Evolutionary conservation across 2,329 filamentous ascomycete genomes (phyloP).

Genomic region (Xylaria sp.): DNA sequence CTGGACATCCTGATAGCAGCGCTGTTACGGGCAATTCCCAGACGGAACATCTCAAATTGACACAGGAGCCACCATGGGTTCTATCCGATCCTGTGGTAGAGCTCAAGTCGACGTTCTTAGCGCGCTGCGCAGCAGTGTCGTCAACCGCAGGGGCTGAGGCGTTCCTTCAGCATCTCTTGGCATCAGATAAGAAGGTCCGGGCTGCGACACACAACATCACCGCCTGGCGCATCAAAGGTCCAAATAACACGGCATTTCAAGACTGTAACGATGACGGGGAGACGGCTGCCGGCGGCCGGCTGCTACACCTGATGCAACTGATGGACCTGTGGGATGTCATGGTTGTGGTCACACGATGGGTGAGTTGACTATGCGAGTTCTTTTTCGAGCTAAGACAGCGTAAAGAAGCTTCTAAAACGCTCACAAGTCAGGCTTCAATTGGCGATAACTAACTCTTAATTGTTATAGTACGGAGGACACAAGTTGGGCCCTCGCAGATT

Average conservation of each 20-base stretch:
- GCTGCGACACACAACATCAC: constrained; percentile 94
- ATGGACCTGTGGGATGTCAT: constrained; percentile 95
- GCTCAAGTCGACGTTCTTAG: constrained; percentile 89
- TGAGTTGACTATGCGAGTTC: background rate
- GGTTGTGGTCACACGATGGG: constrained; percentile 81
- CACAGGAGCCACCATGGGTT: constrained; percentile 69
- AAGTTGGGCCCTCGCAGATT: constrained; percentile 90
- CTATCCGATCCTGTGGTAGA: constrained; percentile 79
- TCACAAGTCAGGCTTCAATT: background rate
- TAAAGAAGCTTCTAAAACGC: background rate
- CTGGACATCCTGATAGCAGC: constrained; percentile 29
- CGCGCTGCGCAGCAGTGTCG: constrained; percentile 75
- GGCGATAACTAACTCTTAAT: background rate
- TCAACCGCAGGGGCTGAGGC: constrained; percentile 76
- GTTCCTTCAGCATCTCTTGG: constrained; percentile 79
- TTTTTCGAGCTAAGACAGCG: background rate
- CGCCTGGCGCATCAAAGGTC: constrained; percentile 84
- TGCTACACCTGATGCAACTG: constrained; percentile 91
- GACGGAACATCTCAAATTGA: constrained; percentile 21
- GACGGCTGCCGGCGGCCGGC: constrained; percentile 84
- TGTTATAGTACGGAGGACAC: constrained; percentile 87
- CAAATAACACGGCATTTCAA: constrained; percentile 71
- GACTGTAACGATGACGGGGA: constrained; percentile 98
- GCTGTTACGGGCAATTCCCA: constrained; percentile 30
- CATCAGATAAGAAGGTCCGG: constrained; percentile 85